Base-by-base conservation (phyloP, 2,329 filamentous ascomycete species). In the Fusarium lyarnte region DNA sequence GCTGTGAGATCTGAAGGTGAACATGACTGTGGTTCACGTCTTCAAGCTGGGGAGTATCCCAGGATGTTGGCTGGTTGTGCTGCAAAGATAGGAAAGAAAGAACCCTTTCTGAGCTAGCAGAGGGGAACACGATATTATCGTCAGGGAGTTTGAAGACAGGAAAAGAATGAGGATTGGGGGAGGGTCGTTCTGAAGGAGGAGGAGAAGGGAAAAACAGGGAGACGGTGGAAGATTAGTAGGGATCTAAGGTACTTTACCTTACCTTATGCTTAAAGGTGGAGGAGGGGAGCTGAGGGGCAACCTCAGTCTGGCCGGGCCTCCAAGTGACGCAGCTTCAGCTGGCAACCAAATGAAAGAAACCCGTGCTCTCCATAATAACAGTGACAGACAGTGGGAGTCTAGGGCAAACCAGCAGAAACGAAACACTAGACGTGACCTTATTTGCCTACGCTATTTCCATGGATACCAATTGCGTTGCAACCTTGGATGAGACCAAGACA, bases 1-100 rank as follows among this genome's bases (percentile, higher is more conserved):
- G 78, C 85, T 84, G 75, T 84, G 83, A 58, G 83, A 83, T 78
- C 84, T 87, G 72, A 84, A 78, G 70, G 82, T 81, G 75, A 85
- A 81, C 88, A 90, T 90, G 69, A 67, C 74, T 63, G 59, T 41
- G 66, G 54, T 64, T 66, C 68, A 69, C 60, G 60, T 63, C 70
- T 63, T 72, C 71, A 74, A 59, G 58, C 62, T 73, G 70, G 69
- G 69, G 68, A 67, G 27, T 45, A 49, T 67, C 58, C 67, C 58
- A 69, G 59, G 63, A 53, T 52, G 47, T 54, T 57, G 46, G 43
- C 46, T 58, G 35, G 47, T 69, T 58, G 45, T 45, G 52, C 58
- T 65, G 54, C 58, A 66, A 49, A 47, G 41, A 58, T 58, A 38
- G 42, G 55, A 25, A 42, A 54, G 45, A 38, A 63, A 62, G 62